These are phyloP conservation scores for Herpotrichia juniperi DNA, from an alignment of 2,329 filamentous ascomycete species.

Conservation along the genomic window DNA sequence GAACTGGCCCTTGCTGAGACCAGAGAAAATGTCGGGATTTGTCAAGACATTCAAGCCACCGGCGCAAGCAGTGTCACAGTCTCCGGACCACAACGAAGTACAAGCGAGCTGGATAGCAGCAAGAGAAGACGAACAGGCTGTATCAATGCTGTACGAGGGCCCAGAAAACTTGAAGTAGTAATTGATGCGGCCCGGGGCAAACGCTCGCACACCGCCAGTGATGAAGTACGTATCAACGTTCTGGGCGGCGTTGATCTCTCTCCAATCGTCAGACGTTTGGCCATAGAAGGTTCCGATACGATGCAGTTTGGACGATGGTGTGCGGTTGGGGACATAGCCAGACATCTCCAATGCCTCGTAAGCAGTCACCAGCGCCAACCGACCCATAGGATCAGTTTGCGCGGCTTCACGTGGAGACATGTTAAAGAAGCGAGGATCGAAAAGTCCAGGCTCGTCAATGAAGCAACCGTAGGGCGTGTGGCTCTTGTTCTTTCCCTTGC, in stretches of 20 bases:
- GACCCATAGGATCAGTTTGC: constrained; percentile 82
- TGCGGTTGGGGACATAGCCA: constrained; percentile 75
- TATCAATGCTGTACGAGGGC: constrained; percentile 74
- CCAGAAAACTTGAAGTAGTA: constrained; percentile 80
- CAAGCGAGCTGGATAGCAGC: constrained; percentile 76
- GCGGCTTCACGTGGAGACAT: constrained; percentile 83
- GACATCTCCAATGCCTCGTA: constrained; percentile 85
- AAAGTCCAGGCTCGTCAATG: constrained; percentile 75
- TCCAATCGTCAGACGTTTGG: constrained; percentile 77
- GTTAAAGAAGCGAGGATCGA: constrained; percentile 86
- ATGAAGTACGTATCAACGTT: constrained; percentile 74
- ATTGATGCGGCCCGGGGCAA: constrained; percentile 70
- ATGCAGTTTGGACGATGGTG: constrained; percentile 68
- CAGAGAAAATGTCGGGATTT: constrained; percentile 80
- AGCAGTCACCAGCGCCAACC: constrained; percentile 75
- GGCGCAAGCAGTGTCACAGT: constrained; percentile 81
- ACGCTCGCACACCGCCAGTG: constrained; percentile 66
- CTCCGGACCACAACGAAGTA: constrained; percentile 73
- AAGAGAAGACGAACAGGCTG: constrained; percentile 78
- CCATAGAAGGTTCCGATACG: constrained; percentile 77
- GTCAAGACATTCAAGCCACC: constrained; percentile 80
- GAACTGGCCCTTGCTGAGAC: constrained; percentile 77
- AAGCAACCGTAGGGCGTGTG: constrained; percentile 79
- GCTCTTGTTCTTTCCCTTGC: constrained; percentile 76
- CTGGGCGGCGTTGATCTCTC: constrained; percentile 75